These are phyloP conservation scores for Hyaloscypha bicolor DNA, from an alignment of 495 filamentous ascomycete genomes.

Conservation along the genomic window DNA sequence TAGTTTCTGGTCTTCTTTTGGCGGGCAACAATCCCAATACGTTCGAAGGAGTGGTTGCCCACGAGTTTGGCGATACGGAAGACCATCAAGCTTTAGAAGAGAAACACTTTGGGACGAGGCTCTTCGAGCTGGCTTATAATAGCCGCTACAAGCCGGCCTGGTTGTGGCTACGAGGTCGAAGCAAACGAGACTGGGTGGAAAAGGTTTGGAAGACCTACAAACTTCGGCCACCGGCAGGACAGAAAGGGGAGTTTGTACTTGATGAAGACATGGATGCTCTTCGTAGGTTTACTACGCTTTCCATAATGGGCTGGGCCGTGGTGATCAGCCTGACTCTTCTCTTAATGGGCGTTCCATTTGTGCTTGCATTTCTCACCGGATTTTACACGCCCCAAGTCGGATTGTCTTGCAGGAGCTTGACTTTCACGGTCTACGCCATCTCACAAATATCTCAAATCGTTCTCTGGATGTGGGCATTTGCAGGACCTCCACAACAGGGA, in stretches of 20 bases:
- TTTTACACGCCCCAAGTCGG: slow-evolving; percentile 46
- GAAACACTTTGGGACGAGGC: background rate
- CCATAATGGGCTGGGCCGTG: slow-evolving; percentile 30
- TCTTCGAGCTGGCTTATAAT: slow-evolving; percentile 20
- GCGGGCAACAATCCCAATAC: slow-evolving; percentile 38
- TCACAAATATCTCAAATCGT: slow-evolving; percentile 41
- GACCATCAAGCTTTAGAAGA: background rate
- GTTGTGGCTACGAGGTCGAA: slow-evolving; percentile 37
- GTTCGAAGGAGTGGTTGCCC: slow-evolving; percentile 29
- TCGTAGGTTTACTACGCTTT: slow-evolving; percentile 9
- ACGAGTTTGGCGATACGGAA: slow-evolving; percentile 16
- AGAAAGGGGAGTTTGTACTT: background rate
- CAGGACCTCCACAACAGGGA: slow-evolving; percentile 9
- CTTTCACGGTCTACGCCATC: slow-evolving; percentile 43
- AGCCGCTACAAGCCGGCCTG: slow-evolving; percentile 35
- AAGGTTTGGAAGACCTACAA: slow-evolving; percentile 20
- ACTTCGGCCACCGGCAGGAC: slow-evolving; percentile 3
- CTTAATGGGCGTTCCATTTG: slow-evolving; percentile 38
- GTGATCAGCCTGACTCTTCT: slow-evolving; percentile 35
- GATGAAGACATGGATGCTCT: slow-evolving; percentile 25
- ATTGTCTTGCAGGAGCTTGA: slow-evolving; percentile 44
- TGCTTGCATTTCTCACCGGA: slow-evolving; percentile 43
- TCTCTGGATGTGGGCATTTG: slow-evolving; percentile 36
- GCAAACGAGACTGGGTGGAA: slow-evolving; percentile 28
- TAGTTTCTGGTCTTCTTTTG: slow-evolving; percentile 36